Evolutionary conservation across 2,329 filamentous ascomycete genomes (phyloP).

Genomic region (Pseudocercospora pini-densiflorae): DNA sequence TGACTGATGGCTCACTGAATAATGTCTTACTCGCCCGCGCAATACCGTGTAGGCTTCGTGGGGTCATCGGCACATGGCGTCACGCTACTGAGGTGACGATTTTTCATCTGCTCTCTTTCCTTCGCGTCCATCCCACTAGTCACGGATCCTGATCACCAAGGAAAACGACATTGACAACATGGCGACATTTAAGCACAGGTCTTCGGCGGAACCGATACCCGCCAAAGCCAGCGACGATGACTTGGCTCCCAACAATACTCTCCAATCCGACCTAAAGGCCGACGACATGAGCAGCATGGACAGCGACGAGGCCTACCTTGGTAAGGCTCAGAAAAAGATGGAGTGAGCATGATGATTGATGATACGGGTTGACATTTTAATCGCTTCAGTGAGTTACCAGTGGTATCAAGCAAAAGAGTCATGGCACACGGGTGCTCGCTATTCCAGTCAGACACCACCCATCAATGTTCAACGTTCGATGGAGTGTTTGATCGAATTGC

Average conservation of each 20-base stretch:
- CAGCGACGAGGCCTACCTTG: slow-evolving; percentile 42
- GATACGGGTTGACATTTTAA: slow-evolving; percentile 8
- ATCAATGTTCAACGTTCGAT: slow-evolving; percentile 8
- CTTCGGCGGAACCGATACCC: slow-evolving; percentile 18
- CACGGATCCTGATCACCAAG: neutral
- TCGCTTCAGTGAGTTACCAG: slow-evolving; percentile 38
- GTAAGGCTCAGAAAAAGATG: slow-evolving; percentile 38
- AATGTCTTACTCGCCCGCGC: neutral
- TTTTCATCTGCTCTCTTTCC: neutral
- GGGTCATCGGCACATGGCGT: slow-evolving; percentile 6
- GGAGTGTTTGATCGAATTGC: slow-evolving; percentile 28
- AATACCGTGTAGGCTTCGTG: neutral
- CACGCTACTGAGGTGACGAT: neutral
- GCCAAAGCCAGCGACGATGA: slow-evolving; percentile 22
- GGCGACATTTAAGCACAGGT: slow-evolving; percentile 17
- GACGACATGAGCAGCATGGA: slow-evolving; percentile 39
- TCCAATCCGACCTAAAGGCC: slow-evolving; percentile 40
- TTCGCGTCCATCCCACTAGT: neutral
- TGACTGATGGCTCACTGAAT: neutral
- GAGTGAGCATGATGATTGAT: slow-evolving; percentile 21
- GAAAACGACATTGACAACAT: slow-evolving; percentile 4
- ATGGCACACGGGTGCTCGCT: slow-evolving; percentile 44
- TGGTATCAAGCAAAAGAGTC: slow-evolving; percentile 38
- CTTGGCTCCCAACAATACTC: slow-evolving; percentile 36
- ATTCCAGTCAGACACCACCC: slow-evolving; percentile 28